Evolutionary conservation across 257 asterid species (phyloP).

Genomic region (Handroanthus guayacan): DNA sequence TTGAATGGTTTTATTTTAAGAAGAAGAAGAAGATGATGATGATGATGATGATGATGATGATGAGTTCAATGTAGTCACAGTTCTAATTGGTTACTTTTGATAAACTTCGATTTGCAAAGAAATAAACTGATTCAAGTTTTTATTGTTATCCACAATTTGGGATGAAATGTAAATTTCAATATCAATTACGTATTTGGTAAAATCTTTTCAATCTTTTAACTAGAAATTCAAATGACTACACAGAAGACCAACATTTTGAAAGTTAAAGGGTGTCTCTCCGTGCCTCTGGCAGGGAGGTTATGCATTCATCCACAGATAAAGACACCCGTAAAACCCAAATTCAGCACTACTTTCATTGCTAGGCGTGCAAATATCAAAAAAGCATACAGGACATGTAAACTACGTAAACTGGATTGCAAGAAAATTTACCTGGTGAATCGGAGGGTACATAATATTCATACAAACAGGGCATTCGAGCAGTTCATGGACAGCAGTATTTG

Average conservation of each 20-base stretch:
- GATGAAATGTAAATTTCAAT: not conserved
- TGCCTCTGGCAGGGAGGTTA: not conserved
- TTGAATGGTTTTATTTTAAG: too few relatives aligned
- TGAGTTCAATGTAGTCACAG: not conserved
- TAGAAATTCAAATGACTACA: not conserved
- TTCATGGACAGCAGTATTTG: slow-evolving; percentile 74
- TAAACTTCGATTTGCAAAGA: not conserved
- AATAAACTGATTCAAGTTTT: not conserved
- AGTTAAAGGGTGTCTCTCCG: slow-evolving; percentile 22
- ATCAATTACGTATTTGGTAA: not conserved
- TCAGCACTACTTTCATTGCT: slow-evolving; percentile 16
- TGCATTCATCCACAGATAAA: not conserved
- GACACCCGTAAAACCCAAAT: slow-evolving; percentile 19
- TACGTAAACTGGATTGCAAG: slow-evolving; percentile 20
- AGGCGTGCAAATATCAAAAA: not conserved
- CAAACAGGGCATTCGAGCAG: slow-evolving; percentile 83
- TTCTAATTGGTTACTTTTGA: not conserved
- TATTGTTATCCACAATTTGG: slow-evolving; percentile 1
- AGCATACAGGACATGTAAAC: slow-evolving; percentile 10
- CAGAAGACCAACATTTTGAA: not conserved
- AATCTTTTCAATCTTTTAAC: not conserved
- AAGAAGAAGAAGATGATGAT: too few relatives aligned
- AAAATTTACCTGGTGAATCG: slow-evolving; percentile 76
- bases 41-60: not conserved
- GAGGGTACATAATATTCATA: slow-evolving; percentile 75